Base-by-base conservation (phyloP, 1,284 basidiomycete species). In the Agroathelia rolfsii region DNA sequence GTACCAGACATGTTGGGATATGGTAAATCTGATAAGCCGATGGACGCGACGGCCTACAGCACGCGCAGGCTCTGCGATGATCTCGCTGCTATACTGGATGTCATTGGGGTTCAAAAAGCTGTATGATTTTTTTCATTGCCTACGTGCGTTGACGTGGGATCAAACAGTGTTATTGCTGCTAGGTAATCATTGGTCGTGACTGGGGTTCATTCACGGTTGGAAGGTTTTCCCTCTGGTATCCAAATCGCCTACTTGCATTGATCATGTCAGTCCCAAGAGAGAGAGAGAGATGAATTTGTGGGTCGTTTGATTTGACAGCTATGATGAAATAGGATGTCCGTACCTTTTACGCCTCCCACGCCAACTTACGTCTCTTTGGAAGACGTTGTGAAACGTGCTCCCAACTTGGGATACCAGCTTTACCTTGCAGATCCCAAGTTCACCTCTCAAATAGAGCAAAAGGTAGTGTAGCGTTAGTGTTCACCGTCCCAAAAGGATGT, bases 1-100 rank as follows among this genome's bases (percentile, higher is more conserved):
- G 78, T 63, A 1, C 78, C 76, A 6, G 76, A 81, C 50, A 79
- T 77, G 73, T 55, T 81, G 18, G 79, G 80, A 4, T 83, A 81
- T 38, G 79, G 78, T 10, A 66, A 57, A 15, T 75, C 73, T 6
- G 73, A 76, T 43, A 80, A 77, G 47, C 80, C 80, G 0, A 39
- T 47, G 16, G 66, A 69, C 16, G 43, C 64, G 4, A 49, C 55
- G 11, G 64, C 71, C 33, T 84, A 83, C 48, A 64, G 75, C 5
- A 66, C 65, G 1, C 74, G 71, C 49, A 66, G 56, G 28, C 56
- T 82, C 4, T 68, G 64, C 37, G 60, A 61, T 26, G 80, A 84
- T 47, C 61, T 83, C 18, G 67, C 63, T 16, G 76, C 74, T 3
- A 52, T 84, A 12, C 55, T 84, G 22, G 76, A 81, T 40, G 38